These are phyloP conservation scores for Liriodendron chinense DNA, from an alignment of 164 flowering plant species.

Conservation along the genomic window DNA sequence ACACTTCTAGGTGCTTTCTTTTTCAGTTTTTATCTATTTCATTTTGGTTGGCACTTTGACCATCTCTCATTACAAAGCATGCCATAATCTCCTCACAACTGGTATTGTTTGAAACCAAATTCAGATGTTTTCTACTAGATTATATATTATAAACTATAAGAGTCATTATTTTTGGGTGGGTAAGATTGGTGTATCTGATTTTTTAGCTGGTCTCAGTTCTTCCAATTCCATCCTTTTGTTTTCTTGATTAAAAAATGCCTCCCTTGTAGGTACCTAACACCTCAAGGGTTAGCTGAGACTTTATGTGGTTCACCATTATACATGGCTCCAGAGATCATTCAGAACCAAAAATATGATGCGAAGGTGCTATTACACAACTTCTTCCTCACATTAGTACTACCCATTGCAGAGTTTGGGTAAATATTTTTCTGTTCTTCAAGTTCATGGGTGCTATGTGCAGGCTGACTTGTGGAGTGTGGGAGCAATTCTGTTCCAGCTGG, in stretches of 20 bases:
- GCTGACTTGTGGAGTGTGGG: conserved; percentile 81
- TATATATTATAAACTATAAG: neutral
- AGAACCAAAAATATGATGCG: conserved; percentile 55
- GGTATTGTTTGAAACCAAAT: neutral
- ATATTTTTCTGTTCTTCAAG: conserved; percentile 3
- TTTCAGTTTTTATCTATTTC: too few relatives aligned
- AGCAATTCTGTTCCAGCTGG: conserved; percentile 55
- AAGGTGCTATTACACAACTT: conserved; percentile 32
- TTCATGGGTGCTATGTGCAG: conserved; percentile 21
- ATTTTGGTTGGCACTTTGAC: neutral
- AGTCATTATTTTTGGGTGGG: neutral
- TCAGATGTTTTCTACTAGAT: neutral
- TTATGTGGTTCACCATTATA: conserved; percentile 69
- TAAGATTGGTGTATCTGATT: neutral
- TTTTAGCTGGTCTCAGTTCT: neutral
- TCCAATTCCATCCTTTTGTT: neutral
- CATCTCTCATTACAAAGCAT: neutral
- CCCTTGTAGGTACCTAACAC: conserved; percentile 39
- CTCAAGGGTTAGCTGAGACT: conserved; percentile 57
- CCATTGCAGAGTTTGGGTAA: neutral
- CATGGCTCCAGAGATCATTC: conserved; percentile 74
- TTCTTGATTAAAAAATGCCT: neutral
- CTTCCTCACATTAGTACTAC: neutral
- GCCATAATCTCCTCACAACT: neutral
- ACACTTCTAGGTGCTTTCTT: neutral